Conservation (phyloP, 805 yeast species). For the Blastobotrys robertii region DNA sequence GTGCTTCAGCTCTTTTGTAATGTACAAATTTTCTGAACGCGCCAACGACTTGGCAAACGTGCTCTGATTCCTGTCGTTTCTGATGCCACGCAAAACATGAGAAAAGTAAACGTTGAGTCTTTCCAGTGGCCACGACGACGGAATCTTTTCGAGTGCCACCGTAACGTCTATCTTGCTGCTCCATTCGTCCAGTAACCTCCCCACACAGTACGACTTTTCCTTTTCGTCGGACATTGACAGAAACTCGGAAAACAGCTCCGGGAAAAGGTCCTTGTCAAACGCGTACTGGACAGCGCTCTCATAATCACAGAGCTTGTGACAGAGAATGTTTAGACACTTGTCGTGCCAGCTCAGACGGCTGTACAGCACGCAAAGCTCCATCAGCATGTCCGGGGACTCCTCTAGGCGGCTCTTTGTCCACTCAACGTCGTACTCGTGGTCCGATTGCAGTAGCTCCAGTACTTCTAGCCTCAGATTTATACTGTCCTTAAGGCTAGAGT, state of each 20-base stretch:
- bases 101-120: conserved; percentile 19
- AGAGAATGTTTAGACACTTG: conserved; percentile 25
- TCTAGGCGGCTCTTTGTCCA: conserved; percentile 11
- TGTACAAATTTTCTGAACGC: conserved; percentile 13
- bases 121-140: conserved; percentile 27
- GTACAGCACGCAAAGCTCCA: conserved; percentile 27
- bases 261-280: conserved; percentile 17
- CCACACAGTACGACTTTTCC: conserved; percentile 16
- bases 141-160: conserved; percentile 21
- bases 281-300: conserved; percentile 25
- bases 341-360: conserved; percentile 26
- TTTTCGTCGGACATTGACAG: conserved; percentile 15
- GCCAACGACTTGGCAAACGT: conserved; percentile 11
- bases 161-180: conserved; percentile 22
- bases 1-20: conserved; percentile 7
- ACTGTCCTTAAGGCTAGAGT: conserved; percentile 1
- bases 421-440: conserved; percentile 18
- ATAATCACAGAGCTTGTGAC: conserved; percentile 26
- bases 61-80: conserved; percentile 15
- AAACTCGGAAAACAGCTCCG: conserved; percentile 20
- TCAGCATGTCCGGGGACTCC: conserved; percentile 18
- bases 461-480: conserved; percentile 19
- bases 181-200: conserved; percentile 22
- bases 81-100: conserved; percentile 8
- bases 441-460: conserved; percentile 16